A percentile compares a stretch with the other conserved stretches of the same genome.
Conservation (phyloP, 2,329 filamentous ascomycete genomes). For the Diaporthe sp. region DNA sequence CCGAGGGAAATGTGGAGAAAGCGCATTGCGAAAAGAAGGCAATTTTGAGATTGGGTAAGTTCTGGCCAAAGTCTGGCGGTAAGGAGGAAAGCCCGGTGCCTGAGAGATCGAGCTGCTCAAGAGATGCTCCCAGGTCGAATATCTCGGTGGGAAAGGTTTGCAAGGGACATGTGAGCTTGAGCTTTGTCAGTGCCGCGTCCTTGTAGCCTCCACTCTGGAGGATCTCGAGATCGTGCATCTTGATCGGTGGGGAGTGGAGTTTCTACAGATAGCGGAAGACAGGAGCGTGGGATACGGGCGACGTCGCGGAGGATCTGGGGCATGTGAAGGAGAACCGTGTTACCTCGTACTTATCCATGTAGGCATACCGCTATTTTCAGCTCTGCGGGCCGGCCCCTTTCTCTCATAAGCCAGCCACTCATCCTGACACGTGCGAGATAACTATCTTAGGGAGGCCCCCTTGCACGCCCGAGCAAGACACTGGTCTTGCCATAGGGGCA, state of each 20-base stretch:
- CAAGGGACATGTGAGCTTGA: conserved; percentile 54
- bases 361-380: conserved; percentile 29
- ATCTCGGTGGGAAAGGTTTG: conserved; percentile 56
- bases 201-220: conserved; percentile 51
- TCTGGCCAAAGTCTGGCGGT: conserved; percentile 53
- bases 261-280: neutral
- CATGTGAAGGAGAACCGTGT: neutral
- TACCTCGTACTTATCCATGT: neutral
- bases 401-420: conserved; percentile 36
- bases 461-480: conserved; percentile 30
- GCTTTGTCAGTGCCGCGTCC: conserved; percentile 46
- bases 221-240: conserved; percentile 51
- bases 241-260: conserved; percentile 6
- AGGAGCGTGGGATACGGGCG: neutral
- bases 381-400: neutral
- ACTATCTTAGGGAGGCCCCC: conserved; percentile 11
- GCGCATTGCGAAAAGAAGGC: conserved; percentile 62
- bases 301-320: neutral
- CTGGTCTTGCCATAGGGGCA: conserved; percentile 30
- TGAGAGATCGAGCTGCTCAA: conserved; percentile 64
- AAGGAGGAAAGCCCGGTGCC: conserved; percentile 57
- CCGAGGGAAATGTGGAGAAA: conserved; percentile 58
- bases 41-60: conserved; percentile 59
- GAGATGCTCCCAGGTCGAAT: conserved; percentile 55
- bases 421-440: conserved; percentile 37